Evolutionary conservation across 768 basidiomycete genomes (phyloP).

Genomic region (Hericium coralloides): DNA sequence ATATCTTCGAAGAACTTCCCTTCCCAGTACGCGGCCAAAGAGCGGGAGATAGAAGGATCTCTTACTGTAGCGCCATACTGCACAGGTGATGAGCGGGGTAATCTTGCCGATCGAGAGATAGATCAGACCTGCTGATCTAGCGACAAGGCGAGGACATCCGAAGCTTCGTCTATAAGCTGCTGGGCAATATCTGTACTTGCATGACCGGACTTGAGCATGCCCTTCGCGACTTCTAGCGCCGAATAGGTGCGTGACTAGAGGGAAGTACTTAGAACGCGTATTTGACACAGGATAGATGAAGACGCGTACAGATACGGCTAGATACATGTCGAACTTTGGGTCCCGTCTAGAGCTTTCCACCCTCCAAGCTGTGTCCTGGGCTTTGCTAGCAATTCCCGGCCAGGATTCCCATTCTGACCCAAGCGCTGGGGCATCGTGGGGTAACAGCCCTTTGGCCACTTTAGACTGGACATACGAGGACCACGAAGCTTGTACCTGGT

Average conservation of each 20-base stretch:
- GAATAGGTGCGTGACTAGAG: constrained; percentile 38
- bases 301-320: constrained; percentile 61
- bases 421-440: constrained; percentile 32
- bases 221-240: constrained; percentile 45
- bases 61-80: constrained; percentile 76
- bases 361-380: constrained; percentile 52
- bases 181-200: constrained; percentile 36
- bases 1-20: constrained; percentile 86
- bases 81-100: constrained; percentile 5
- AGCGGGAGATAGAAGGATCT: constrained; percentile 78
- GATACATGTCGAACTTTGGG: constrained; percentile 91
- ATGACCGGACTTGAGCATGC: constrained; percentile 32
- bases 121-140: constrained; percentile 62
- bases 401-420: constrained; percentile 49
- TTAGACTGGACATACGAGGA: constrained; percentile 49
- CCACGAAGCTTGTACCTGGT: constrained; percentile 56
- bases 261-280: neutral
- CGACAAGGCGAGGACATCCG: constrained; percentile 64
- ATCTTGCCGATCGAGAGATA: constrained; percentile 4
- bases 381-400: constrained; percentile 36
- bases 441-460: constrained; percentile 55
- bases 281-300: constrained; percentile 6
- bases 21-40: constrained; percentile 85
- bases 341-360: constrained; percentile 65
- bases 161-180: constrained; percentile 60